Evolutionary conservation across 306 rosid genomes (phyloP), one percentile per base, ranked within the genome.

Genomic region (Castanea crenata): DNA sequence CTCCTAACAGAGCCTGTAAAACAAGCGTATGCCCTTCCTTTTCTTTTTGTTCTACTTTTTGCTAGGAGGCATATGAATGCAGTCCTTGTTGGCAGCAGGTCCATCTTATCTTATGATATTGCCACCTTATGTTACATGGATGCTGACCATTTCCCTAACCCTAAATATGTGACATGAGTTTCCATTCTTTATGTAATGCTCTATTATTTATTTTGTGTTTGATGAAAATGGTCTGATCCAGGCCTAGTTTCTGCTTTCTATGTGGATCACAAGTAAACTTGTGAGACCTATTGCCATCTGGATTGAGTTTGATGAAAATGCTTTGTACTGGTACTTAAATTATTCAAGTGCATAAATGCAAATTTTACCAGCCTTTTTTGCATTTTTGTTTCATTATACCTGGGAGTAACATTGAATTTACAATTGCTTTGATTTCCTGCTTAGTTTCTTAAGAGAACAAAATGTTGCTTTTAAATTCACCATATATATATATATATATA

Each of bases 261-360:
- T 34, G 72, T 35, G 52, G 72, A 35, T 67, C 15, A 35, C 72
- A 18, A 19, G 51, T 52, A 34, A 18, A 34, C 35, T 34, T 67
- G 49, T 67, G 72, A 34, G 72, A 34, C 72, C 10, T 34, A 67
- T 35, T n/a, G 16, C 13, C 8, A 11, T 15, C 27, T 82, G 79
- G 55, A 59, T 63, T 52, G 76, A 68, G 80, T 82, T 62, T 38
- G 27, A 44, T 74, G 2, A 15, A 54, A 79, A 61, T 77, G 49
- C 71, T 52, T 74, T 13, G 67, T 32, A 59, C 78, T 20, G 4
- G 31, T 80, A 16, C 29, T 70, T 75, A 61, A 34, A 52, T 41
- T 73, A 68, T 54, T 55, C n/a, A 58, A 63, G 55, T 38, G 55
- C 68, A 31, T 21, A 18, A 52, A 6, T 51, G 44, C 18, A 27